These are phyloP conservation scores for Xylogone sp. DNA, from an alignment of 2,329 filamentous ascomycete species.

Conservation along the genomic window DNA sequence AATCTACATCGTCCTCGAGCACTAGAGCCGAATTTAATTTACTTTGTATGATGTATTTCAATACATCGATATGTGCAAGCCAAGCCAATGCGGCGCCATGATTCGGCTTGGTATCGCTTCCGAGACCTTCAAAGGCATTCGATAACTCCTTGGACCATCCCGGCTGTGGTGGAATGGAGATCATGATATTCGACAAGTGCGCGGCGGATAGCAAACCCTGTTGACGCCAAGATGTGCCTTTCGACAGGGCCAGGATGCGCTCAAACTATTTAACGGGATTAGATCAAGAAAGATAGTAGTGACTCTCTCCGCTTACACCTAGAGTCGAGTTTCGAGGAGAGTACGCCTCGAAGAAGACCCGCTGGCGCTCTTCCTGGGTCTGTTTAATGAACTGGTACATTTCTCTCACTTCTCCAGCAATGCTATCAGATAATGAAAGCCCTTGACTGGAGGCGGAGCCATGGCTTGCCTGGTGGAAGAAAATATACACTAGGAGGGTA, in stretches of 20 bases:
- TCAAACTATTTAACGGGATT: background rate
- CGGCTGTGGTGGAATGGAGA: slow-evolving; percentile 31
- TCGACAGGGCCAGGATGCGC: slow-evolving; percentile 27
- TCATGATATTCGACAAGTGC: slow-evolving; percentile 26
- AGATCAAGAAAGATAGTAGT: background rate
- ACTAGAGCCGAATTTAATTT: slow-evolving; percentile 24
- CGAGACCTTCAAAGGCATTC: background rate
- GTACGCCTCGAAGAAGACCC: background rate
- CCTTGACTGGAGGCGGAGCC: background rate
- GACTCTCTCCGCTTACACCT: background rate
- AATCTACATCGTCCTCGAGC: slow-evolving; percentile 35
- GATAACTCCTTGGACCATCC: background rate
- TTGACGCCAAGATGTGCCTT: slow-evolving; percentile 31
- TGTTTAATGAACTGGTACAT: background rate
- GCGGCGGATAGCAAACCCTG: slow-evolving; percentile 32
- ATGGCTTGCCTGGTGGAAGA: background rate
- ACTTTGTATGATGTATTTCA: slow-evolving; percentile 24
- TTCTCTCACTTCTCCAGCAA: background rate
- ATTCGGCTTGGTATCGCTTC: background rate
- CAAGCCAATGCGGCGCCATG: slow-evolving; percentile 11
- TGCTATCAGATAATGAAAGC: background rate
- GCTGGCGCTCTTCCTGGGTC: background rate
- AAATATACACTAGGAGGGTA: background rate
- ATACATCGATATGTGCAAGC: slow-evolving; percentile 28
- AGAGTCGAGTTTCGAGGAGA: background rate